Evolutionary conservation across 2,329 filamentous ascomycete species (phyloP).

Genomic region (Zasmidium cellare): DNA sequence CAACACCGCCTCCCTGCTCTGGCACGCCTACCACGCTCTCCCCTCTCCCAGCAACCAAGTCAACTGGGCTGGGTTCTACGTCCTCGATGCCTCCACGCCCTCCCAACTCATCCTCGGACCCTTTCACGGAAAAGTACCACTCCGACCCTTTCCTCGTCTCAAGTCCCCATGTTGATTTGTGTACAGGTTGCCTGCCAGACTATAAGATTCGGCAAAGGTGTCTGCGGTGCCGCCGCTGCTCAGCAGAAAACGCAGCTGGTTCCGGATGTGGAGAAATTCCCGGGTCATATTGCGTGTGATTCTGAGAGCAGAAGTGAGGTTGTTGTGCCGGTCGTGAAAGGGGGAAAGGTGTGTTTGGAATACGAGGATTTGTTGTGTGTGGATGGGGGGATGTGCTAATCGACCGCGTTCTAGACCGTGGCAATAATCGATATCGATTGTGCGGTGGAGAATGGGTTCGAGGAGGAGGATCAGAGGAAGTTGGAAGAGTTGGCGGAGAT

Average conservation of each 20-base stretch:
- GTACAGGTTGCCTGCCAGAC: slow-evolving; percentile 70
- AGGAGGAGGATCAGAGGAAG: slow-evolving; percentile 64
- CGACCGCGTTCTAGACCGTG: slow-evolving; percentile 52
- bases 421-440: slow-evolving; percentile 83
- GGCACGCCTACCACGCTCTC: slow-evolving; percentile 76
- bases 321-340: slow-evolving; percentile 69
- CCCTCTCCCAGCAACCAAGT: slow-evolving; percentile 64
- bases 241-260: slow-evolving; percentile 63
- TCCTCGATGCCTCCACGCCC: slow-evolving; percentile 53
- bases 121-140: slow-evolving; percentile 75
- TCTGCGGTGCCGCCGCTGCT: slow-evolving; percentile 71
- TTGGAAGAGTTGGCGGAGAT: slow-evolving; percentile 67
- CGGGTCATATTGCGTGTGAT: slow-evolving; percentile 81
- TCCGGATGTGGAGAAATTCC: slow-evolving; percentile 70
- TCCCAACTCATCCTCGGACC: slow-evolving; percentile 71
- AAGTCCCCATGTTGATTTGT: too few species aligned
- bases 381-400: slow-evolving; percentile 12
- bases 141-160: too few species aligned
- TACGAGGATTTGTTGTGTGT: slow-evolving; percentile 13
- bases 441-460: slow-evolving; percentile 65
- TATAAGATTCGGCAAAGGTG: slow-evolving; percentile 71
- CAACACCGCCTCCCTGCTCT: slow-evolving; percentile 73
- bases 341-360: slow-evolving; percentile 48
- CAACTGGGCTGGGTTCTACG: slow-evolving; percentile 84
- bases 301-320: slow-evolving; percentile 75